Conservation (phyloP, 2,329 filamentous ascomycete species). For the Fusarium chuoi region DNA sequence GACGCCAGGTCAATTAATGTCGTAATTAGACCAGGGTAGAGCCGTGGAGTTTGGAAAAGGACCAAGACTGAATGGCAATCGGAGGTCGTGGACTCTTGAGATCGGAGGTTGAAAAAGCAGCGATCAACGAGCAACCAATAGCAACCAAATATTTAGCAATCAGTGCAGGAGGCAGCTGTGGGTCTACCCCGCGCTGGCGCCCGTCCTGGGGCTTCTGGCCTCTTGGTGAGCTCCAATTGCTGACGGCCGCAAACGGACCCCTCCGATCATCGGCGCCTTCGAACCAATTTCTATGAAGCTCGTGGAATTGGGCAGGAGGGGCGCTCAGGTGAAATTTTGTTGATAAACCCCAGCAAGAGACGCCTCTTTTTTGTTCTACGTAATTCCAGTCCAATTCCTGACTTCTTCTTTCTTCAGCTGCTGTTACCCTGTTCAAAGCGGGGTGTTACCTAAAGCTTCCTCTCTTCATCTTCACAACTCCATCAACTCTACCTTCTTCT, state of each 20-base stretch:
- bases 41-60: constrained; percentile 4
- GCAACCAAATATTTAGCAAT: constrained; percentile 43
- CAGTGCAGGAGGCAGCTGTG: constrained; percentile 38
- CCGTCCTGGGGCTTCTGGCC: constrained; percentile 32
- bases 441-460: constrained; percentile 2
- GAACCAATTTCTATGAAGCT: constrained; percentile 42
- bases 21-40: constrained; percentile 31
- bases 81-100: constrained; percentile 20
- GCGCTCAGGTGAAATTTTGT: constrained; percentile 39
- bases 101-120: constrained; percentile 43
- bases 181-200: constrained; percentile 45
- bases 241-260: constrained; percentile 33
- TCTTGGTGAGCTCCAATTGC: constrained; percentile 42
- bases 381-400: constrained; percentile 19
- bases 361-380: constrained; percentile 24
- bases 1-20: constrained; percentile 5
- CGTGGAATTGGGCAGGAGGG: constrained; percentile 26
- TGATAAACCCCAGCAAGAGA: constrained; percentile 41
- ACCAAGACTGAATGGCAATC: constrained; percentile 15
- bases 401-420: constrained; percentile 1
- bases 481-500: background rate
- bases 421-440: background rate
- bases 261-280: constrained; percentile 47
- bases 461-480: constrained; percentile 2
- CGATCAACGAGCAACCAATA: constrained; percentile 41